Evolutionary conservation across 2,329 filamentous ascomycete species (phyloP).

Genomic region (Ceratocystis albifundus): DNA sequence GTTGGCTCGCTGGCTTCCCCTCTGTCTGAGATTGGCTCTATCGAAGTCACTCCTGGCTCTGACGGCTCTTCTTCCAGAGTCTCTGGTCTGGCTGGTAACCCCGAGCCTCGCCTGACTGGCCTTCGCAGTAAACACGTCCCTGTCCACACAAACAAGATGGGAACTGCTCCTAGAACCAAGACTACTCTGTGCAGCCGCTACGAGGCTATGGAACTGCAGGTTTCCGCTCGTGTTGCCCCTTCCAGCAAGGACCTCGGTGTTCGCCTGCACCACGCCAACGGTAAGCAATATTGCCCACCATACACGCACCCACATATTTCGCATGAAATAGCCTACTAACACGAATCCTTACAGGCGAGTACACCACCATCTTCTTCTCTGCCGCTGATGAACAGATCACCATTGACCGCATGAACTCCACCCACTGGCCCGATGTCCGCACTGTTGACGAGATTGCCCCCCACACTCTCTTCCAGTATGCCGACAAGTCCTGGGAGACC

Average conservation of each 20-base stretch:
- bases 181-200: constrained; percentile 19
- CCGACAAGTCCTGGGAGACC: constrained; percentile 23
- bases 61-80: constrained; percentile 11
- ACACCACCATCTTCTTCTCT: constrained; percentile 24
- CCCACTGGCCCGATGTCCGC: constrained; percentile 20
- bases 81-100: constrained; percentile 14
- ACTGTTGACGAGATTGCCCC: constrained; percentile 20
- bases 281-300: constrained; percentile 4
- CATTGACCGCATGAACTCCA: constrained; percentile 24
- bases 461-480: constrained; percentile 21
- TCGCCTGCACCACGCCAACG: constrained; percentile 20
- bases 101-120: constrained; percentile 13
- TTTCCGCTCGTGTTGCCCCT: constrained; percentile 12
- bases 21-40: constrained; percentile 15
- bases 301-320: neutral
- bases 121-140: constrained; percentile 19
- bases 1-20: constrained; percentile 14
- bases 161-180: constrained; percentile 12
- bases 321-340: constrained; percentile 2
- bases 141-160: constrained; percentile 21
- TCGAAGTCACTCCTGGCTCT: constrained; percentile 15
- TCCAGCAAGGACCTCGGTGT: constrained; percentile 17
- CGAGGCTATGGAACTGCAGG: constrained; percentile 18
- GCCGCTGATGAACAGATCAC: constrained; percentile 23
- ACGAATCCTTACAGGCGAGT: constrained; percentile 16